These are phyloP conservation scores for Wilcoxina mikolae DNA, from an alignment of 495 filamentous ascomycete species.

Conservation along the genomic window DNA sequence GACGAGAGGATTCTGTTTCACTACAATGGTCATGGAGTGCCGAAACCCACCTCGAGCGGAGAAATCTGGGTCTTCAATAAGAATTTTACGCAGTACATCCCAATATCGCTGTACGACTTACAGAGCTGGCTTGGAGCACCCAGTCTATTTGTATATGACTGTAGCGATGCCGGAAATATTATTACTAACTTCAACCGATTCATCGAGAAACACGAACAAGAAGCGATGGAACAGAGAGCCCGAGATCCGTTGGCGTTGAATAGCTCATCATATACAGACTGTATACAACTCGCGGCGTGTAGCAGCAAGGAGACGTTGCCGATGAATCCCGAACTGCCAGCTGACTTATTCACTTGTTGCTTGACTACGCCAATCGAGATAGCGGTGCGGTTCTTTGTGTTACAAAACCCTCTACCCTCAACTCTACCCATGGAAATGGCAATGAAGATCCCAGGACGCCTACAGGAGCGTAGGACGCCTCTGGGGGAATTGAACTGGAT, in stretches of 20 bases:
- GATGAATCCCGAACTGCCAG: conserved; percentile 88
- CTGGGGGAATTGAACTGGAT: conserved; percentile 98
- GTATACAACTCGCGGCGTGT: conserved; percentile 89
- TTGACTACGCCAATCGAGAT: conserved; percentile 95
- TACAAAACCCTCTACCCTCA: conserved; percentile 75
- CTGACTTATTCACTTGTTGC: conserved; percentile 92
- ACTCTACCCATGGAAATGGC: conserved; percentile 65
- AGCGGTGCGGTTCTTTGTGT: conserved; percentile 81
- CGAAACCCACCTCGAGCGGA: conserved; percentile 83
- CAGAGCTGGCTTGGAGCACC: conserved; percentile 93
- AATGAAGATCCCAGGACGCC: conserved; percentile 61
- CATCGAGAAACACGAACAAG: conserved; percentile 80
- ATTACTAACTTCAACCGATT: conserved; percentile 87
- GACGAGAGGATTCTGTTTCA: conserved; percentile 91
- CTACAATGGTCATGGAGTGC: conserved; percentile 98
- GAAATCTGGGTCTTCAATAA: conserved; percentile 99
- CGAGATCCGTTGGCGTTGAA: conserved; percentile 59
- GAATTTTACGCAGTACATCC: conserved; percentile 97
- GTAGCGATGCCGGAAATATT: conserved; percentile 89
- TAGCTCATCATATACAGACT: conserved; percentile 51
- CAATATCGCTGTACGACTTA: conserved; percentile 87
- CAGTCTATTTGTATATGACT: conserved; percentile 94
- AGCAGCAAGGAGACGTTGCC: conserved; percentile 77
- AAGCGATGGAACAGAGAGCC: conserved; percentile 55
- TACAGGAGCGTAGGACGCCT: conserved; percentile 87